Evolutionary conservation across 1,139 yeast species (phyloP).

Genomic region (Lodderomyces parapsilosis): DNA sequence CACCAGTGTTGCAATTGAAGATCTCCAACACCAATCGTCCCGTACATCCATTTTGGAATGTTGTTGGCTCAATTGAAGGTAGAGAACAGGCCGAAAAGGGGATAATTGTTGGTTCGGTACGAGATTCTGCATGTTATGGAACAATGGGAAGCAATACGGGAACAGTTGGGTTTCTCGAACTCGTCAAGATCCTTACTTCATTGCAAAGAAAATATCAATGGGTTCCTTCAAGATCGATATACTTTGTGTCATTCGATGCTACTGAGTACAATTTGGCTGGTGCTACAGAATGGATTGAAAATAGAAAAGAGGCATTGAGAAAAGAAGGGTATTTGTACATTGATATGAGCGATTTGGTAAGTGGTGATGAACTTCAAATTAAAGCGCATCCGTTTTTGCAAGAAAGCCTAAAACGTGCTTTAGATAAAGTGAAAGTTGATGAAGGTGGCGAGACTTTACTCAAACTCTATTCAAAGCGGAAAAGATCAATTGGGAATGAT

Average conservation of each 20-base stretch:
- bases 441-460: constrained; percentile 22
- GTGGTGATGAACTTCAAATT: constrained; percentile 58
- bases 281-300: constrained; percentile 74
- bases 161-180: constrained; percentile 67
- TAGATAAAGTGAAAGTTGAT: constrained; percentile 31
- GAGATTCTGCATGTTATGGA: constrained; percentile 80
- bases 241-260: constrained; percentile 87
- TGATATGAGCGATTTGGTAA: constrained; percentile 73
- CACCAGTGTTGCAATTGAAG: constrained; percentile 31
- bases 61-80: constrained; percentile 76
- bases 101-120: constrained; percentile 76
- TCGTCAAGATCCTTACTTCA: constrained; percentile 69
- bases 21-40: constrained; percentile 51
- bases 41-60: constrained; percentile 76
- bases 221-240: constrained; percentile 81
- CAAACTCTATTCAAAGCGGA: constrained; percentile 18
- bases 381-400: constrained; percentile 69
- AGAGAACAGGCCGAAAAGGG: constrained; percentile 76
- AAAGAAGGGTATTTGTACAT: constrained; percentile 71
- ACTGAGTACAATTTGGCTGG: constrained; percentile 84
- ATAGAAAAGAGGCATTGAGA: constrained; percentile 49
- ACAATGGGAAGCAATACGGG: constrained; percentile 75
- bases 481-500: constrained; percentile 34
- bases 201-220: constrained; percentile 68
- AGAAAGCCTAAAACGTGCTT: constrained; percentile 38